Base-by-base conservation (phyloP, 2,329 filamentous ascomycete genomes). In the Aureobasidium namibiae region DNA sequence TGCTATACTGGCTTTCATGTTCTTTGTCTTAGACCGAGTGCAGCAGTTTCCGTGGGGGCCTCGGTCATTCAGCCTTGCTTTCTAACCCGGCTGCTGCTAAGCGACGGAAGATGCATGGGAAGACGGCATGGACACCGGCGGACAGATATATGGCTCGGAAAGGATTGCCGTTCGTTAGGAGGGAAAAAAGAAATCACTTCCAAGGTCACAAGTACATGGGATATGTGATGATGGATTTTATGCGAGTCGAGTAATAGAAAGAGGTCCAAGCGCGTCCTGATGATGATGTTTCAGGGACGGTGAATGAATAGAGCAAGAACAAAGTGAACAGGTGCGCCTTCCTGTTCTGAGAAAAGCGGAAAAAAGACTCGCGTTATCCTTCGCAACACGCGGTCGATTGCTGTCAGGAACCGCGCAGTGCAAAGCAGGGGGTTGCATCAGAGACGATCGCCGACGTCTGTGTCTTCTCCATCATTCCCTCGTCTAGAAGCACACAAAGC, bases 401-500 rank as follows among this genome's bases (percentile, higher is more conserved):
- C 36, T 56, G 41, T 10, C 42, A 57, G 41, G 31, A 48, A 46
- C 33, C 23, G 33, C 24, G 21, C 54, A 42, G 24, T 16, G 42
- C 13, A 38, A 48, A 57, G 54, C 42, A 48, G 42, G 54, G 41
- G 42, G 42, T 39, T 31, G 54, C 54, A 46, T 57, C 38, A 46
- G 52, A 48, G 24, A 57, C 38, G 42, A 57, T 48, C 42, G 11
- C 54, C 54, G 54, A 57, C 54, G 54, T 57, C 54, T 56, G n/a
- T n/a, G n/a, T n/a, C n/a, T n/a, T 56, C 41, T 57, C 54, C 54
- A 57, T 57, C 54, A 48, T 57, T 57, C 54, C 42, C 54, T 57
- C 54, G 54, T 57, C 54, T 57, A 56, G 50, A 54, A 45, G 54
- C 54, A 57, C 54, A 57, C 54, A 57, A 57, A 57, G 54, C 54